These are phyloP conservation scores for Pleurotus pulmonarius DNA, from an alignment of 768 basidiomycete species.

Conservation along the genomic window DNA sequence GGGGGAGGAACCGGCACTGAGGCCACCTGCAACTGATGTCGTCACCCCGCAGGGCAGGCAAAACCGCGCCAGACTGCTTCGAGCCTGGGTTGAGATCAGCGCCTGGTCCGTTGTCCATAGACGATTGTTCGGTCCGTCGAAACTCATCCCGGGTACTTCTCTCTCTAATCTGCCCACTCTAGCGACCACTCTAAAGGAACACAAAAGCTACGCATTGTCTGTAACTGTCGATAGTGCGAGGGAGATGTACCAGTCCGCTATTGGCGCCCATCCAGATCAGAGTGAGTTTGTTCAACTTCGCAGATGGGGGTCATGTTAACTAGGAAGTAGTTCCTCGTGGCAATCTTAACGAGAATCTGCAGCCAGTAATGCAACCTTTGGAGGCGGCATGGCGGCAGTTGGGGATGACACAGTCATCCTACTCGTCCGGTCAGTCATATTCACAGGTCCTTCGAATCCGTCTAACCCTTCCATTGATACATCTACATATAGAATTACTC, in stretches of 20 bases:
- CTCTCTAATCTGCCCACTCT: slow-evolving; percentile 6
- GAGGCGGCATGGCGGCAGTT: slow-evolving; percentile 42
- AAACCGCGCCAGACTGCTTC: slow-evolving; percentile 59
- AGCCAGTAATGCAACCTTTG: slow-evolving; percentile 31
- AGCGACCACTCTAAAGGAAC: slow-evolving; percentile 46
- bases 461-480: not conserved
- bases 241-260: slow-evolving; percentile 67
- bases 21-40: slow-evolving; percentile 53
- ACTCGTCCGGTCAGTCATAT: slow-evolving; percentile 51
- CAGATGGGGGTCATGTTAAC: slow-evolving; percentile 1
- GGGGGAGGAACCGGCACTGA: slow-evolving; percentile 41
- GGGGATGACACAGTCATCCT: slow-evolving; percentile 66
- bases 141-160: not conserved
- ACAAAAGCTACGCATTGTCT: slow-evolving; percentile 35
- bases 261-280: slow-evolving; percentile 78
- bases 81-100: slow-evolving; percentile 76
- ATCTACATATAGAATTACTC: slow-evolving; percentile 50
- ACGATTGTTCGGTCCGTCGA: slow-evolving; percentile 36
- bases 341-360: slow-evolving; percentile 37
- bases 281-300: slow-evolving; percentile 41
- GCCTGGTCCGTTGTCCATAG: slow-evolving; percentile 64
- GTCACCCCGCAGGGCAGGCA: slow-evolving; percentile 40
- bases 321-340: slow-evolving; percentile 47
- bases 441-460: not conserved
- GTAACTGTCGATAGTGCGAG: slow-evolving; percentile 56